Percentiles rank a stretch among this genome's conserved stretches.
Conservation (phyloP, 768 basidiomycete species). For the Leccinum uliginosum region DNA sequence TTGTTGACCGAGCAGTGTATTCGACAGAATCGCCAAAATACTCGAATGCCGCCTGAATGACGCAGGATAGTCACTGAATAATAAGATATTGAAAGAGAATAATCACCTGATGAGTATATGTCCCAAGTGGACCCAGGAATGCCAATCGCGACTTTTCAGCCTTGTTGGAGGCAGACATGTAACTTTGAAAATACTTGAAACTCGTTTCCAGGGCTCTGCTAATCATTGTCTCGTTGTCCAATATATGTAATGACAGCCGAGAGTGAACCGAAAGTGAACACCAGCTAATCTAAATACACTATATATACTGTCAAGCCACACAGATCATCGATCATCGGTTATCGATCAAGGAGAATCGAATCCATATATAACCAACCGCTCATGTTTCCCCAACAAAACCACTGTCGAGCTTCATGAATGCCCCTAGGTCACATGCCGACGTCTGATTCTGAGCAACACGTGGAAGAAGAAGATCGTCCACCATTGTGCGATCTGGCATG, state of each 20-base stretch:
- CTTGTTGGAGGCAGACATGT: constrained; percentile 5
- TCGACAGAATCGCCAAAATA: constrained; percentile 41
- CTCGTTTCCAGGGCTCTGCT: background rate
- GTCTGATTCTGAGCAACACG: constrained; percentile 7
- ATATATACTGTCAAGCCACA: constrained; percentile 1
- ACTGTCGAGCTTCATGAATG: constrained; percentile 10
- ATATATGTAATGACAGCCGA: background rate
- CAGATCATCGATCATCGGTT: background rate
- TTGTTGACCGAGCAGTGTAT: constrained; percentile 40
- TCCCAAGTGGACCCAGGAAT: constrained; percentile 65
- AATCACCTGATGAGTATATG: constrained; percentile 63
- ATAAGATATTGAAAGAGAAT: background rate
- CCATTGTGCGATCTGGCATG: constrained; percentile 5
- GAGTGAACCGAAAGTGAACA: background rate
- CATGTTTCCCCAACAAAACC: constrained; percentile 3
- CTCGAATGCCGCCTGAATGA: constrained; percentile 42
- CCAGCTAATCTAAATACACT: background rate
- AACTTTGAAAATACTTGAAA: constrained; percentile 6
- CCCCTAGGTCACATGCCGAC: constrained; percentile 6
- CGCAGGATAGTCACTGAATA: constrained; percentile 17
- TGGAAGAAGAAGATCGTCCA: constrained; percentile 9
- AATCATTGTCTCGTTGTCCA: constrained; percentile 1
- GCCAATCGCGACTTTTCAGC: constrained; percentile 34
- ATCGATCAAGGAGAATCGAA: background rate
- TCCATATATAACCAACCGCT: background rate